Base-by-base conservation (phyloP, 345 rosid genomes). In the Bruguiera parviflora region DNA sequence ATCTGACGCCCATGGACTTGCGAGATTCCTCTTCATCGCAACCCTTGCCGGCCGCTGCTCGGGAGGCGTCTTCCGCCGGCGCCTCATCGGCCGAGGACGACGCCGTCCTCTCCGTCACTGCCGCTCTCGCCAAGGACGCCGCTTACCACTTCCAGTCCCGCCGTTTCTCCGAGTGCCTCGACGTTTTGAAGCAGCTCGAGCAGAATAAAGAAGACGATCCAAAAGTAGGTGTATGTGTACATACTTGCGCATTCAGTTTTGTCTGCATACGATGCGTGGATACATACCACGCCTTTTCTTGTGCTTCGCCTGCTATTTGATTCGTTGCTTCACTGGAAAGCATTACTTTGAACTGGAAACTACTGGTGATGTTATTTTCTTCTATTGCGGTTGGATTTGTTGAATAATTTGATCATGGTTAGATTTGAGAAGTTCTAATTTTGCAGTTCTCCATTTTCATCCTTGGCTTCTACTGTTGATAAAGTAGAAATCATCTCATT, bases 61-160 rank as follows among this genome's bases (percentile, higher is more conserved):
- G 71, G 27, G 75, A 71, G 46, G 25, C 67, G 28, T 32, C 66
- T 37, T 19, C 67, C 6, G 46, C 25, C 25, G 37, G 67, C 2
- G 51, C 16, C 16, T 57, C 35, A 15, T 29, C 52, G 53, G 57
- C 4, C 37, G 76, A 77, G 32, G 80, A 68, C 16, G 80, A 77
- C 33, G 60, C 71, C 20, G 21, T 68, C 9, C 77, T 77, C 39
- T 64, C 77, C 49, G 53, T 68, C 19, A 60, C 63, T 18, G 64
- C 77, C 47, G 80, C 91, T 21, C 89, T 92, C 28, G 96, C 94
- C 56, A 92, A 88, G 74, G 90, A 84, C 68, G 98, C 99, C 25
- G 80, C 84, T 27, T 73, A 84, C 51, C 79, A 73, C 78, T 96
- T 86, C 74, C 91, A 90, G 75, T 92, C 98, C 63, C 75, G 85